phyloP scores from a whole-genome alignment of 495 filamentous ascomycete genomes.

The Penicillium tannophilum region DNA sequence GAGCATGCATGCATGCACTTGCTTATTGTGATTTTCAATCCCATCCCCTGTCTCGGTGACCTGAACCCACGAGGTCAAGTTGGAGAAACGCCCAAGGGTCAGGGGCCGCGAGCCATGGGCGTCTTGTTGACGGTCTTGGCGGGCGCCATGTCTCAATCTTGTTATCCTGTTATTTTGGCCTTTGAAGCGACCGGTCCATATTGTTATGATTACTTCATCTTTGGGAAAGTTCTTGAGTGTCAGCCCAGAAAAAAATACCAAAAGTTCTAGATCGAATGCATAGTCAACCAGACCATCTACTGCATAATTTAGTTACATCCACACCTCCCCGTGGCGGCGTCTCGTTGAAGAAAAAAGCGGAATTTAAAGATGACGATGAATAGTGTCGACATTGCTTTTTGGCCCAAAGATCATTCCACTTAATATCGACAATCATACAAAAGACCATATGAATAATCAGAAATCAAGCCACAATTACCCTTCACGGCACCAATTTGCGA shows the following conservation, averaged over 20 bases:
- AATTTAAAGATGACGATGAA: conserved; percentile 7
- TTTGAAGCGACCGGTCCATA: conserved; percentile 33
- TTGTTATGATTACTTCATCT: conserved; percentile 29
- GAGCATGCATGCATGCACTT: conserved; percentile 21
- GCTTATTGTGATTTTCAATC: conserved; percentile 24
- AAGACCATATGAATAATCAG: background rate
- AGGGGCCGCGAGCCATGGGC: conserved; percentile 12
- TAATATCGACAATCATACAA: conserved; percentile 1
- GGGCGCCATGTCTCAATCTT: conserved; percentile 26
- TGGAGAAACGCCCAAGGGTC: conserved; percentile 20
- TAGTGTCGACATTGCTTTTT: conserved; percentile 1
- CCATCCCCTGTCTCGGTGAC: conserved; percentile 15
- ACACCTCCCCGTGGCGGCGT: conserved; percentile 10
- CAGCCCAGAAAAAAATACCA: conserved; percentile 12
- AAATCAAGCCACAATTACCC: conserved; percentile 15
- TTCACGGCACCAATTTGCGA: conserved; percentile 7
- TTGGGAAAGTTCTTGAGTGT: background rate
- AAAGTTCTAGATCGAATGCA: conserved; percentile 35
- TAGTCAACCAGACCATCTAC: conserved; percentile 12
- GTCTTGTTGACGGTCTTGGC: conserved; percentile 25
- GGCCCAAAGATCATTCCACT: background rate
- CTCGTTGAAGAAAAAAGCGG: background rate
- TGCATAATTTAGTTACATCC: conserved; percentile 6
- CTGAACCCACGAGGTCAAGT: conserved; percentile 15
- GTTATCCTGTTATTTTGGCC: conserved; percentile 23